These are phyloP conservation scores for Teunomyces panamensis DNA, from an alignment of 805 yeast species.

Conservation along the genomic window DNA sequence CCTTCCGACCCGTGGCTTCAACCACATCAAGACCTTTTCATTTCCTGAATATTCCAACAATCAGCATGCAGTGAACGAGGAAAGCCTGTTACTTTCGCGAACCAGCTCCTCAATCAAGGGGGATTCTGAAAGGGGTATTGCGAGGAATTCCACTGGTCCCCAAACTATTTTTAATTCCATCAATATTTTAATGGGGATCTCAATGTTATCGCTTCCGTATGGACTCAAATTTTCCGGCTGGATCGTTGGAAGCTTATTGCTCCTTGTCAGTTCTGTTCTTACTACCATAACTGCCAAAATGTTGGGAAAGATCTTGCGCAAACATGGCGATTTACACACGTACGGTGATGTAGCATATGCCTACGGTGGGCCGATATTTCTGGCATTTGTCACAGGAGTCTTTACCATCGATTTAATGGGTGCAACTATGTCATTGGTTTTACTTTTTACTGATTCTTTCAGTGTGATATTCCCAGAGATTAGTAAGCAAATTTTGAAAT, in stretches of 20 bases:
- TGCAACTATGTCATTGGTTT: constrained; percentile 76
- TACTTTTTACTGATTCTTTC: constrained; percentile 82
- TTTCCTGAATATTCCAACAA: not conserved
- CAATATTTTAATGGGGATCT: constrained; percentile 67
- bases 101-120: not conserved
- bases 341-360: constrained; percentile 87
- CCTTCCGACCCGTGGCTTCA: not conserved
- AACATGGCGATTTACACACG: constrained; percentile 76
- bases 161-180: constrained; percentile 68
- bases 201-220: constrained; percentile 62
- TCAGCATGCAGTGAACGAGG: not conserved
- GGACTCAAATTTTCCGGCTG: constrained; percentile 66
- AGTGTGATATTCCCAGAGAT: constrained; percentile 25
- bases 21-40: constrained; percentile 3
- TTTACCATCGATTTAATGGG: constrained; percentile 79
- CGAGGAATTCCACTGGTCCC: constrained; percentile 55
- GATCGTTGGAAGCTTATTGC: constrained; percentile 58
- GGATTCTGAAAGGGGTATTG: not conserved
- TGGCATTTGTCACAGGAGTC: constrained; percentile 66
- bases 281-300: constrained; percentile 78
- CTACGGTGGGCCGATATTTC: constrained; percentile 75
- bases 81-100: not conserved
- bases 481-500: constrained; percentile 10
- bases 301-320: constrained; percentile 71
- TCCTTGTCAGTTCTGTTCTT: constrained; percentile 58